Conservation (phyloP, 2,329 filamentous ascomycete species). For the Apiospora malaysiana region DNA sequence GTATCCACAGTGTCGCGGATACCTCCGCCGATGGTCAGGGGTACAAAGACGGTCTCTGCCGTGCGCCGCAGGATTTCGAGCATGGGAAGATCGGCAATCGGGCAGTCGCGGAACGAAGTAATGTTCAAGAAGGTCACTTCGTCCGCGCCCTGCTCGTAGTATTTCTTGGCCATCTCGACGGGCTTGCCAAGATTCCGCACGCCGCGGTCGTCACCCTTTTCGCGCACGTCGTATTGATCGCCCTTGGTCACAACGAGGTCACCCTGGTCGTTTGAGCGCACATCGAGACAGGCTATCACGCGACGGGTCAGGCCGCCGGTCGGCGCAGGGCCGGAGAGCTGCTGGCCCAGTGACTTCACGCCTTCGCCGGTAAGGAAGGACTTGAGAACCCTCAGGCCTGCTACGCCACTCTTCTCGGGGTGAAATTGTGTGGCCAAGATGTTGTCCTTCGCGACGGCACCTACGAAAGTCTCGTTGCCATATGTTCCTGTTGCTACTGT, state of each 20-base stretch:
- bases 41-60: conserved; percentile 92
- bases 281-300: conserved; percentile 95
- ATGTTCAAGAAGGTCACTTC: conserved; percentile 99
- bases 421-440: conserved; percentile 95
- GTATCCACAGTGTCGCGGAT: conserved; percentile 92
- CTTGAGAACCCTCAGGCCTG: conserved; percentile 81
- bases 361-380: conserved; percentile 82
- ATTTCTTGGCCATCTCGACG: conserved; percentile 89
- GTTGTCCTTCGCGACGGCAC: conserved; percentile 85
- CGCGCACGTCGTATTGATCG: conserved; percentile 97
- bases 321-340: conserved; percentile 36
- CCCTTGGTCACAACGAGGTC: conserved; percentile 98
- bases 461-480: conserved; percentile 87
- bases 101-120: conserved; percentile 95
- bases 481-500: conserved; percentile 90
- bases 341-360: conserved; percentile 54
- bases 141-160: conserved; percentile 96
- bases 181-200: conserved; percentile 97
- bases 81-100: conserved; percentile 92
- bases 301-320: conserved; percentile 83
- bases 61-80: conserved; percentile 88
- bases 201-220: conserved; percentile 71
- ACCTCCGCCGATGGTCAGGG: conserved; percentile 92
- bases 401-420: conserved; percentile 93
- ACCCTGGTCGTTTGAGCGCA: conserved; percentile 90